Evolutionary conservation across 768 basidiomycete genomes (phyloP), one percentile per base, ranked within the genome.

Genomic region (Hygrocybe coccinea): DNA sequence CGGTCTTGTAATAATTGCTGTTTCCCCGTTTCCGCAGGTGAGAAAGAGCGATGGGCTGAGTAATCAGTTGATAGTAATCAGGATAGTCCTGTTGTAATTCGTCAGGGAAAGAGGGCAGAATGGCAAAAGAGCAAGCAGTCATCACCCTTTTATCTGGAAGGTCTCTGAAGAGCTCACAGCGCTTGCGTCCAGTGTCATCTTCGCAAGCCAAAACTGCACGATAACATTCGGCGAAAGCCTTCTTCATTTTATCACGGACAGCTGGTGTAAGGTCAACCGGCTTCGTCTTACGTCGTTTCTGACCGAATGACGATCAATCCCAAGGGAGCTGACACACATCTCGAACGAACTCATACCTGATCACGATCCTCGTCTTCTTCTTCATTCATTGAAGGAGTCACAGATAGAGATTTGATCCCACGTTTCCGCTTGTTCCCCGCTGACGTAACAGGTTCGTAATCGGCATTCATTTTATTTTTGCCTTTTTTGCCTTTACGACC

Each of bases 11-110:
- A 54, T 80, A 76, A 44, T 78, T 76, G 54, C 78, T 74, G 50
- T 75, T 82, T 48, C 80, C 76, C 9, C 87, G 86, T 65, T 93
- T 94, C 52, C 88, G 87, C 63, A 98, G 86, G 55, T 85, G 81
- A 19, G 89, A 85, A 58, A 99, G 79, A 22, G 91, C 86, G 64
- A 99, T 97, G 2, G 95, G 95, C 46, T 84, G 79, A 2, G 74
- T 76, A 72, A 99, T 97, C 64, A 94, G 79, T 55, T 86, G 80
- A 69, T 95, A 97, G 68, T 97, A 99, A 65, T 94, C 89, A 29
- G 92, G 91, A 64, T 95, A 95, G 55, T 87, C 84, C 89, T 93
- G 60, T 6, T 55, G 45, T 50, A 24, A 41, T 21, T 36, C 11
- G 50, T 65, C 34, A 68, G 58, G n/a, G n/a, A 61, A 51, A 60